Base-by-base conservation (phyloP, 2,329 filamentous ascomycete species). In the Diaporthe citri region DNA sequence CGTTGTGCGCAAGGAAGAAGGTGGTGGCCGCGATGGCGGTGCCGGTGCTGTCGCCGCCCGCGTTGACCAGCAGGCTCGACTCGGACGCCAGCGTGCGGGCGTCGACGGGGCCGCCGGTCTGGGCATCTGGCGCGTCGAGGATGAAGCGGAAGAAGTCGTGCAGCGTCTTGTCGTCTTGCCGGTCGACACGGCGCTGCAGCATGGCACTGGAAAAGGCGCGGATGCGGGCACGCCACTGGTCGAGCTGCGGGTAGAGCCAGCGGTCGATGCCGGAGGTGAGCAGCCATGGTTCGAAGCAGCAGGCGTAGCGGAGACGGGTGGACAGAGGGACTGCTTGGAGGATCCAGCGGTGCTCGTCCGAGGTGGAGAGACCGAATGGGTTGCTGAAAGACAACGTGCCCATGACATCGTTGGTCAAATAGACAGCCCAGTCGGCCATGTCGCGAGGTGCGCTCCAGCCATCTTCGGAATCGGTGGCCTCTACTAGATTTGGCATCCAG, bases 41-140 rank as follows among this genome's bases (percentile, higher is more conserved):
- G 75, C 70, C 55, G 70, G 78, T 74, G 74, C 78, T 75, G 75
- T 79, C 78, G 67, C 72, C 60, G 57, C 78, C 78, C 17, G 77
- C 76, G 57, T 76, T 77, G 51, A 78, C 77, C 20, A 59, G 56
- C 56, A 59, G 56, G 34, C 56, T 59, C 56, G 56, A 59, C 56
- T 59, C 56, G 56, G 56, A 59, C 20, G 56, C 56, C 56, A 59
- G 56, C 31, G 56, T 59, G 56, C 9, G 9, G 31, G 56, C 56
- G 56, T 59, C 56, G 56, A 59, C 56, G 56, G 56, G 31, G 17
- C 56, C 56, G 34, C 56, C 56, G 56, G 56, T 59, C 31, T 3
- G 5, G 20, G 56, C 56, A 10, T 59, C 56, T 4, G 56, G 56
- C 4, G 56, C 56, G 56, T 59, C 56, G 56, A 59, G 56, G 56